These are phyloP conservation scores for Auricularia cornea DNA, from an alignment of 768 basidiomycete species.

Conservation along the genomic window DNA sequence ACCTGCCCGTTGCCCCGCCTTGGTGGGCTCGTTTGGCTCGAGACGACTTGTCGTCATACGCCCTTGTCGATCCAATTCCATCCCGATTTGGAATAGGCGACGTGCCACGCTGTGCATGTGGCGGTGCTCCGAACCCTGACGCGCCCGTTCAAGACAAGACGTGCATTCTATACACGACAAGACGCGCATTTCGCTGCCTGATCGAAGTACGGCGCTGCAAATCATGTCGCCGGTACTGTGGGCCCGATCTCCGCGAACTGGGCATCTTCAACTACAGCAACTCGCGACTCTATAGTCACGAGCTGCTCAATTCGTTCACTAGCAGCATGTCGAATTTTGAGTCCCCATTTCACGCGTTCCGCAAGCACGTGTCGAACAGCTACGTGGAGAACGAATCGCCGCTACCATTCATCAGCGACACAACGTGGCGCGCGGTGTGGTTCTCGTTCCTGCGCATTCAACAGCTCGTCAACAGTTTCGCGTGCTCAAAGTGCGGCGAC, in stretches of 20 bases:
- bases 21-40: too few relatives aligned
- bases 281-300: slow-evolving; percentile 10
- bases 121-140: too few relatives aligned
- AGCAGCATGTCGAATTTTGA: slow-evolving; percentile 9
- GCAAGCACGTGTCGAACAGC: background rate
- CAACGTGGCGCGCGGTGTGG: slow-evolving; percentile 12
- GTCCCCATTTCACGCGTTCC: slow-evolving; percentile 13
- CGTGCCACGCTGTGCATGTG: too few relatives aligned
- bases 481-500: slow-evolving; percentile 11
- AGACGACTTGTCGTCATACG: too few relatives aligned
- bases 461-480: slow-evolving; percentile 5
- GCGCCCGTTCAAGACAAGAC: too few relatives aligned
- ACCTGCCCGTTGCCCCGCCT: too few relatives aligned
- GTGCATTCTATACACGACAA: too few relatives aligned
- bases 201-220: too few relatives aligned
- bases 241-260: slow-evolving; percentile 8
- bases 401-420: slow-evolving; percentile 6
- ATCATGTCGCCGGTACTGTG: background rate
- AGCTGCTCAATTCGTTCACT: slow-evolving; percentile 14
- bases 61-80: too few relatives aligned
- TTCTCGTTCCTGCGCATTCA: slow-evolving; percentile 11
- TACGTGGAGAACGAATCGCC: slow-evolving; percentile 4
- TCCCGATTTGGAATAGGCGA: too few relatives aligned
- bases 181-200: too few relatives aligned
- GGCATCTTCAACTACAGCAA: slow-evolving; percentile 15